Conservation (phyloP, 371 early-diverging fungal species). For the Haplosporangium sp. region DNA sequence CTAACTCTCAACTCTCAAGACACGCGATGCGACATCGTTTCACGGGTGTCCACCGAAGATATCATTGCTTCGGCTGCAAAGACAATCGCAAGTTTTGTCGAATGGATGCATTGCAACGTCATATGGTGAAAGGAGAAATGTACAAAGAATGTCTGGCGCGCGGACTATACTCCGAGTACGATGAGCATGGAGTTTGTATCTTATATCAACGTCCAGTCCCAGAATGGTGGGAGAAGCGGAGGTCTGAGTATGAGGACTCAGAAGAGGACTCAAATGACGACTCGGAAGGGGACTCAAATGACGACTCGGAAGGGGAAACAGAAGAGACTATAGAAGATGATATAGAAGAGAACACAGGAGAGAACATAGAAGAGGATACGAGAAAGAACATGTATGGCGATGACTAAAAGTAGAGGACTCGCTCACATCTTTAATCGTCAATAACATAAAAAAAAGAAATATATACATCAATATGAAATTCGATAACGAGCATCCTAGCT, state of each 20-base stretch:
- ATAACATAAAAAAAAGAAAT: too few species aligned
- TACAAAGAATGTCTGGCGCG: conserved; percentile 1
- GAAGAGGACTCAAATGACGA: neutral
- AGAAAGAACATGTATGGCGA: too few species aligned
- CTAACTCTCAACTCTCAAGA: conserved; percentile 7
- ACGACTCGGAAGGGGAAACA: too few species aligned
- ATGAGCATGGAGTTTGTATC: neutral
- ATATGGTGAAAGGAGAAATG: conserved; percentile 1
- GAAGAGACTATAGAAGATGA: too few species aligned
- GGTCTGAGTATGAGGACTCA: neutral
- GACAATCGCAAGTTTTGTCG: conserved; percentile 2
- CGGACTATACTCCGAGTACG: conserved; percentile 12
- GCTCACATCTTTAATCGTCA: too few species aligned
- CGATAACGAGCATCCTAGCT: too few species aligned
- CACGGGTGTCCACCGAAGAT: neutral
- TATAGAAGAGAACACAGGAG: too few species aligned
- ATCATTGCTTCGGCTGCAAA: conserved; percentile 6
- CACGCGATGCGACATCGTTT: conserved; percentile 5
- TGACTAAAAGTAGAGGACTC: too few species aligned
- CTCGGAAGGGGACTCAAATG: too few species aligned
- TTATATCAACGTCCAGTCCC: neutral
- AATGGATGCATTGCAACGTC: conserved; percentile 11
- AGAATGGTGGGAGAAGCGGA: neutral
- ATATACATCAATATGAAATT: too few species aligned
- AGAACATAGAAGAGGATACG: too few species aligned